Evolutionary conservation across 805 yeast species (phyloP).

Genomic region (Kluyveromyces aestuarii): DNA sequence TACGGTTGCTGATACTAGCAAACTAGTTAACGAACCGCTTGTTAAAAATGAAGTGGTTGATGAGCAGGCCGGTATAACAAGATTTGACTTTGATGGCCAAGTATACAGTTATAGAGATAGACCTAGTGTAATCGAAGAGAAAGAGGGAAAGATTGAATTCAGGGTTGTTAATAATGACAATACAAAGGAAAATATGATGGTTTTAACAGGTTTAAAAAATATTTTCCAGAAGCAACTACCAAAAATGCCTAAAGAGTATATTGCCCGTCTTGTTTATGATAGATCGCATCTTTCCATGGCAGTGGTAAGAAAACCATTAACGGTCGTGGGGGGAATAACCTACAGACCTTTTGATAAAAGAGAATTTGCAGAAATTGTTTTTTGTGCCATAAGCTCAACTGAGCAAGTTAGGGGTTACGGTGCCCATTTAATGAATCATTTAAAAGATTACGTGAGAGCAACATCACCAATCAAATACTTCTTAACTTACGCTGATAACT

Average conservation of each 20-base stretch:
- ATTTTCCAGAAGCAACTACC: slow-evolving; percentile 97
- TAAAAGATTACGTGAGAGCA: slow-evolving; percentile 88
- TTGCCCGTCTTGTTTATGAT: slow-evolving; percentile 89
- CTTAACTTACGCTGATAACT: slow-evolving; percentile 94
- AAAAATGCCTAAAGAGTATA: slow-evolving; percentile 97
- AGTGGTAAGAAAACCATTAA: slow-evolving; percentile 83
- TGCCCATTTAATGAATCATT: slow-evolving; percentile 96
- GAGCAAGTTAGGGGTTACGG: slow-evolving; percentile 99
- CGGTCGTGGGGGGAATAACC: slow-evolving; percentile 97
- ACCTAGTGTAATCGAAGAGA: slow-evolving; percentile 89
- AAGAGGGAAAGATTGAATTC: slow-evolving; percentile 87
- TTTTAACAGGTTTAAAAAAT: slow-evolving; percentile 88
- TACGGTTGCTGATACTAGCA: neutral
- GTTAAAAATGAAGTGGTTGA: slow-evolving; percentile 21
- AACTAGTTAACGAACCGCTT: slow-evolving; percentile 1
- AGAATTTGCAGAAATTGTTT: slow-evolving; percentile 94
- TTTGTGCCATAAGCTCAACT: slow-evolving; percentile 94
- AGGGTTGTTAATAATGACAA: slow-evolving; percentile 95
- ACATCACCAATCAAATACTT: slow-evolving; percentile 82
- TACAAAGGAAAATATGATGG: slow-evolving; percentile 76
- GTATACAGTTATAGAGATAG: slow-evolving; percentile 80
- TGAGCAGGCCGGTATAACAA: slow-evolving; percentile 31
- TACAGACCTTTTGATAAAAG: slow-evolving; percentile 87
- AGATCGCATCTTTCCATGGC: slow-evolving; percentile 94
- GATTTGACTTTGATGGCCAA: slow-evolving; percentile 55